A percentile compares a stretch with the other conserved stretches of the same genome.
These are phyloP conservation scores for Salmacisia buchloeana DNA, from an alignment of 1,284 basidiomycete genomes.

Conservation along the genomic window DNA sequence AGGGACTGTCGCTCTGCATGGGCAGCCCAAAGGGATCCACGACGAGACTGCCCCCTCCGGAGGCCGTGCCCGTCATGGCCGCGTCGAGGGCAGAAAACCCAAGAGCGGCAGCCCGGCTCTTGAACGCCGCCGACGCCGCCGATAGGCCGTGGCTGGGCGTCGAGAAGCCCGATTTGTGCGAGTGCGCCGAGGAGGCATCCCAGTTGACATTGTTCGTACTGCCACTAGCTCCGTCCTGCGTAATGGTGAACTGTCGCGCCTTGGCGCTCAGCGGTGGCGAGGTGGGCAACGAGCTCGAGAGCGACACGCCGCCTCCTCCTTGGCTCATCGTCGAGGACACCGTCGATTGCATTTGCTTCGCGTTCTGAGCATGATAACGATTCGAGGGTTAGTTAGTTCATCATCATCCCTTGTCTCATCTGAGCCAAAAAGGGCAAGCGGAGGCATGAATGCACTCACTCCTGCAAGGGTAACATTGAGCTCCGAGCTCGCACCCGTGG, in stretches of 20 bases:
- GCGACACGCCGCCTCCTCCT: not conserved
- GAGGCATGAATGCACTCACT: not conserved
- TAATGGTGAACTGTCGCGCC: not conserved
- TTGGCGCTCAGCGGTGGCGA: not conserved
- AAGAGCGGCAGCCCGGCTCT: not conserved
- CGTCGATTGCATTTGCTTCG: not conserved
- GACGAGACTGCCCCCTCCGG: not conserved
- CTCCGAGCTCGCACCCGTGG: not conserved
- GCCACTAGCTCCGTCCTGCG: not conserved
- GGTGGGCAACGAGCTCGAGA: not conserved
- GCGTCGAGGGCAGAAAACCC: conserved; percentile 1
- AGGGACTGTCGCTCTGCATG: conserved; percentile 1
- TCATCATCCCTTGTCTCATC: not conserved
- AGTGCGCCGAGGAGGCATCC: not conserved
- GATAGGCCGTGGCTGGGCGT: not conserved
- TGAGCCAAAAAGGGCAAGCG: too few relatives aligned
- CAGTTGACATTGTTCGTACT: too few relatives aligned
- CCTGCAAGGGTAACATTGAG: not conserved
- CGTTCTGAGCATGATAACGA: too few relatives aligned
- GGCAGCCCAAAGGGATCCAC: conserved; percentile 3
- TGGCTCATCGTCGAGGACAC: not conserved
- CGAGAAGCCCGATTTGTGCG: not conserved
- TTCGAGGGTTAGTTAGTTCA: not conserved
- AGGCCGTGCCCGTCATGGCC: not conserved
- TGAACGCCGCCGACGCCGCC: not conserved